Conservation (phyloP, 257 asterid genomes). For the Solanum gracilifrons region DNA sequence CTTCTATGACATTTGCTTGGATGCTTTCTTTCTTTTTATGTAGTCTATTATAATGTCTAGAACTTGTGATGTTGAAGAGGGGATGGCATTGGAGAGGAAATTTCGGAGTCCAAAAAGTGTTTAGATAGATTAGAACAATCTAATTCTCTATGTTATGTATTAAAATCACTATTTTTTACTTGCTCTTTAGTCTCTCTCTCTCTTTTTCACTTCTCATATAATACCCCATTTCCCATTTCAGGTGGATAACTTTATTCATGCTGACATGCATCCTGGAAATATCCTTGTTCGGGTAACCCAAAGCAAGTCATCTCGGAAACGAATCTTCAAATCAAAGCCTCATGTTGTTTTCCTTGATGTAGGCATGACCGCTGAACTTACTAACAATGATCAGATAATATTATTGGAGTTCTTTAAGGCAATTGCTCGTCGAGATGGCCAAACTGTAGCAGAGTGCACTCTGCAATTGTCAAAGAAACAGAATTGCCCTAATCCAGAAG, state of each 20-base stretch:
- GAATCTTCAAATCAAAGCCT: slow-evolving; percentile 32
- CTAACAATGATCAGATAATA: slow-evolving; percentile 18
- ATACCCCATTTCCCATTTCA: not conserved
- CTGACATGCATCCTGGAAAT: slow-evolving; percentile 42
- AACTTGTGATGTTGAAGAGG: not conserved
- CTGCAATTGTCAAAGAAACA: slow-evolving; percentile 28
- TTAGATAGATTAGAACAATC: not conserved
- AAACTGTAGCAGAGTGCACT: slow-evolving; percentile 24
- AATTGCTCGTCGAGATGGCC: slow-evolving; percentile 35
- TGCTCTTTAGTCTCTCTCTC: not conserved
- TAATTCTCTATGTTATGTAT: not conserved
- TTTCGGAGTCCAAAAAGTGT: not conserved
- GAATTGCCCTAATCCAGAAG: slow-evolving; percentile 28
- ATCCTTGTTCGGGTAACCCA: slow-evolving; percentile 30
- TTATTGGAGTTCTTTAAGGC: slow-evolving; percentile 28
- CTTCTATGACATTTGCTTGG: not conserved
- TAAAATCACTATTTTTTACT: not conserved
- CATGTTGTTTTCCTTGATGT: slow-evolving; percentile 37
- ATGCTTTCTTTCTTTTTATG: not conserved
- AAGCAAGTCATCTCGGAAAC: slow-evolving; percentile 21
- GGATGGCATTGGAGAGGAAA: not conserved
- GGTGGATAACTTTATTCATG: slow-evolving; percentile 41
- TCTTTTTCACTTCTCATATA: not conserved
- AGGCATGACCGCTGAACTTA: slow-evolving; percentile 41
- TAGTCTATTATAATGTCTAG: not conserved